Evolutionary conservation across 2,329 filamentous ascomycete species (phyloP).

Genomic region (Aquanectria penicillioides): DNA sequence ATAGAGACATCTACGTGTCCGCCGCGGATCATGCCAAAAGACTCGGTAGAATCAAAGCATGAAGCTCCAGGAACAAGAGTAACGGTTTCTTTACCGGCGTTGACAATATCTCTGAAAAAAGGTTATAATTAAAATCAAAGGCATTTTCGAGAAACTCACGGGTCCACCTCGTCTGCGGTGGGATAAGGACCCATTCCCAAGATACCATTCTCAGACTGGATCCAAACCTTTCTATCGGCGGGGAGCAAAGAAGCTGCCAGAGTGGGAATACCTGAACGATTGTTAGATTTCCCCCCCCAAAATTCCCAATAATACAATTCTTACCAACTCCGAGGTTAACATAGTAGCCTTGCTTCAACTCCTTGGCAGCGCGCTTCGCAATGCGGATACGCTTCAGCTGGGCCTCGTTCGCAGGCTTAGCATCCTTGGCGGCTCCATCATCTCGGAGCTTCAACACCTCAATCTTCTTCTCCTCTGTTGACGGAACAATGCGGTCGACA

Average conservation of each 20-base stretch:
- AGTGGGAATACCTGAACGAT: slow-evolving; percentile 74
- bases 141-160: slow-evolving; percentile 48
- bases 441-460: slow-evolving; percentile 73
- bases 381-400: slow-evolving; percentile 74
- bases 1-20: slow-evolving; percentile 88
- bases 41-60: slow-evolving; percentile 83
- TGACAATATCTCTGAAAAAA: slow-evolving; percentile 74
- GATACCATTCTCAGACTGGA: slow-evolving; percentile 89
- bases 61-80: slow-evolving; percentile 81
- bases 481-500: slow-evolving; percentile 82
- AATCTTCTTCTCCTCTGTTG: slow-evolving; percentile 75
- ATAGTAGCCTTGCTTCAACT: slow-evolving; percentile 83
- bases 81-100: slow-evolving; percentile 88
- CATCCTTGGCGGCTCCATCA: slow-evolving; percentile 49
- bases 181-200: slow-evolving; percentile 87
- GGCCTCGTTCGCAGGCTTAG: slow-evolving; percentile 56
- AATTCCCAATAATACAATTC: background rate
- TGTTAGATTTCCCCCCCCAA: background rate
- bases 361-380: slow-evolving; percentile 79
- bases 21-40: slow-evolving; percentile 87
- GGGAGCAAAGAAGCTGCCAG: slow-evolving; percentile 83
- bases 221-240: slow-evolving; percentile 75
- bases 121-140: slow-evolving; percentile 17
- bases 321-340: slow-evolving; percentile 79
- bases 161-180: slow-evolving; percentile 74